Evolutionary conservation across 2,329 filamentous ascomycete genomes (phyloP).

Genomic region (Penicillium hordei): DNA sequence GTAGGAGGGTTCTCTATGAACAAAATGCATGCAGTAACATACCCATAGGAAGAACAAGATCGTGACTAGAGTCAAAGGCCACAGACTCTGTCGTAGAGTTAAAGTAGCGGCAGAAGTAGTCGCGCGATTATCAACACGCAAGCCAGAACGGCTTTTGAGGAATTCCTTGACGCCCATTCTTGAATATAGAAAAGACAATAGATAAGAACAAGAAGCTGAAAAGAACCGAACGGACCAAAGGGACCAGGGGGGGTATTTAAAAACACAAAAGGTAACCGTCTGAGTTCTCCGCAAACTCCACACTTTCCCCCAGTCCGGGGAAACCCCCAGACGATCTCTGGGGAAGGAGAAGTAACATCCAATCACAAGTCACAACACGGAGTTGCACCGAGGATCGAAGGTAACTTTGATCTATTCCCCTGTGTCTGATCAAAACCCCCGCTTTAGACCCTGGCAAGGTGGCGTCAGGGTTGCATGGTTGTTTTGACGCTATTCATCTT

Average conservation of each 20-base stretch:
- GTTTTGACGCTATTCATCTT: not conserved
- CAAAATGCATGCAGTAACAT: not conserved
- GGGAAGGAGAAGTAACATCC: not conserved
- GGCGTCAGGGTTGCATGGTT: conserved; percentile 11
- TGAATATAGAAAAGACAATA: not conserved
- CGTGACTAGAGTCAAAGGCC: conserved; percentile 48
- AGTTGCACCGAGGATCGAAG: not conserved
- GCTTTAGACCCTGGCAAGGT: not conserved
- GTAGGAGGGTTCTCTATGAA: not conserved
- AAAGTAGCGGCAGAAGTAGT: conserved; percentile 45
- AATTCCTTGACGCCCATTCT: conserved; percentile 32
- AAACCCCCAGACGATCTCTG: conserved; percentile 10
- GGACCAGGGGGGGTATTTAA: not conserved
- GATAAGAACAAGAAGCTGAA: not conserved
- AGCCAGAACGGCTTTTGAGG: conserved; percentile 33
- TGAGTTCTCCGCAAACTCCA: conserved; percentile 10
- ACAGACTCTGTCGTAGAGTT: conserved; percentile 46
- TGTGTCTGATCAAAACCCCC: not conserved
- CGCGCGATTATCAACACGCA: conserved; percentile 36
- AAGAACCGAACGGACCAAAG: not conserved
- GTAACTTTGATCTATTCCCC: not conserved
- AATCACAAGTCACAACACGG: not conserved
- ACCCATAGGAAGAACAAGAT: conserved; percentile 56
- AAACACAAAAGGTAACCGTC: conserved; percentile 4
- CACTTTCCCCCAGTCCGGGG: conserved; percentile 9